Conservation (phyloP, 2,329 filamentous ascomycete species). For the Trichoderma semiorbis region DNA sequence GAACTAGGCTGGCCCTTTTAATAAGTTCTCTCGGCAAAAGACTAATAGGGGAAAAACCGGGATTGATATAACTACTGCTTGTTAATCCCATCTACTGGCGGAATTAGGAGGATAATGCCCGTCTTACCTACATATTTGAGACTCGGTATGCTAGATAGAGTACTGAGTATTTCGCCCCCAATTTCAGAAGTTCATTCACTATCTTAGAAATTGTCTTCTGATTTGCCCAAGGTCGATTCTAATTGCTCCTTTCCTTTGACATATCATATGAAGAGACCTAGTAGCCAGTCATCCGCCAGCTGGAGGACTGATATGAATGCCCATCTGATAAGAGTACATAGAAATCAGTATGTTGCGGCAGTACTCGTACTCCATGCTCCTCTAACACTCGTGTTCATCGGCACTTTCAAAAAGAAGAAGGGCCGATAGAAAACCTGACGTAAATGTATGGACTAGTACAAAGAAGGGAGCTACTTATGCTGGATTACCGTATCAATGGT, state of each 20-base stretch:
- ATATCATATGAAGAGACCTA: too few species aligned
- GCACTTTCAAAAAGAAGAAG: background rate
- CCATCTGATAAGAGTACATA: too few species aligned
- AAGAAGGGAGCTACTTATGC: background rate
- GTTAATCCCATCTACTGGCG: background rate
- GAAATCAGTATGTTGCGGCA: too few species aligned
- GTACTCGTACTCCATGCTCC: too few species aligned
- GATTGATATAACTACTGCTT: background rate
- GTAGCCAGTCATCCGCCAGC: too few species aligned
- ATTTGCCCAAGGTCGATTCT: too few species aligned
- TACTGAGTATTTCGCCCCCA: background rate
- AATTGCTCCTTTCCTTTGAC: too few species aligned
- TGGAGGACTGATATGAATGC: too few species aligned
- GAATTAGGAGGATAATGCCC: background rate
- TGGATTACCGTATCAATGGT: background rate
- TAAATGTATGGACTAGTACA: background rate
- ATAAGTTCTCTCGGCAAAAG: background rate
- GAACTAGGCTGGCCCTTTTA: background rate
- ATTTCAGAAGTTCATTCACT: background rate
- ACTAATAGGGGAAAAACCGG: background rate
- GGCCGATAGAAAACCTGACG: background rate
- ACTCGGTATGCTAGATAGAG: background rate
- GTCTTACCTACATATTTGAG: background rate
- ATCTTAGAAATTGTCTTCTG: background rate
- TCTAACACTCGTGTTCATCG: background rate